phyloP scores from a whole-genome alignment of 257 asterid species.

The Gardenia jasminoides region DNA sequence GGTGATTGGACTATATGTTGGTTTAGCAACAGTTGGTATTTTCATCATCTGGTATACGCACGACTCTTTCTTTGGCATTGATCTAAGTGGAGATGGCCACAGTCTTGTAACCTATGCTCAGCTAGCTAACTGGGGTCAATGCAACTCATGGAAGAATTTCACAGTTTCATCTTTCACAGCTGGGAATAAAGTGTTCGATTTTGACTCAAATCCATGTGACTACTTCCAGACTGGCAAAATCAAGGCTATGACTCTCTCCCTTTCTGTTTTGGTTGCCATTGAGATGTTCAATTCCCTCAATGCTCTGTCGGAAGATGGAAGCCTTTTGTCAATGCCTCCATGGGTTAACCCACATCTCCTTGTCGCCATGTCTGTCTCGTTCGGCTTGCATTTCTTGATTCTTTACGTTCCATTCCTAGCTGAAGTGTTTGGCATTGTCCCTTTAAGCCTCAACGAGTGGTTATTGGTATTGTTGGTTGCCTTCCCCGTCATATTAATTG shows the following conservation, averaged over 20 bases:
- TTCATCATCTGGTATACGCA: conserved; percentile 89
- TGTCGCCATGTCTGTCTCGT: conserved; percentile 90
- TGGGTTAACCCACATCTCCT: conserved; percentile 99
- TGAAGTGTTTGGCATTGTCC: conserved; percentile 81
- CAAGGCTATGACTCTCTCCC: conserved; percentile 97
- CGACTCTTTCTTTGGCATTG: conserved; percentile 87
- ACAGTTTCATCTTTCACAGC: conserved; percentile 86
- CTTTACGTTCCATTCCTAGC: conserved; percentile 95
- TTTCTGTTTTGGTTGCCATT: conserved; percentile 85
- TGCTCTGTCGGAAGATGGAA: conserved; percentile 97
- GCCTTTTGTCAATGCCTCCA: conserved; percentile 91
- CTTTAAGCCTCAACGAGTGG: conserved; percentile 89
- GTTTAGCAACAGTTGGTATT: conserved; percentile 89
- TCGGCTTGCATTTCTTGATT: conserved; percentile 90
- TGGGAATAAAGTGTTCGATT: conserved; percentile 50
- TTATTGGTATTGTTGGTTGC: conserved; percentile 73
- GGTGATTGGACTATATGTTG: conserved; percentile 92
- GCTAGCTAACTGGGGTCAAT: conserved; percentile 92
- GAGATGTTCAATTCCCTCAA: conserved; percentile 98
- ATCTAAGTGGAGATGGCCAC: conserved; percentile 84
- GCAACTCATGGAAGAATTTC: conserved; percentile 78
- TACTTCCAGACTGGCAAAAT: conserved; percentile 85
- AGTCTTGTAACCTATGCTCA: conserved; percentile 85
- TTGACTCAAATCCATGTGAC: conserved; percentile 72
- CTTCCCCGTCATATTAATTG: conserved; percentile 78